Evolutionary conservation across 495 filamentous ascomycete species (phyloP).

Genomic region (Amorphotheca resinae): DNA sequence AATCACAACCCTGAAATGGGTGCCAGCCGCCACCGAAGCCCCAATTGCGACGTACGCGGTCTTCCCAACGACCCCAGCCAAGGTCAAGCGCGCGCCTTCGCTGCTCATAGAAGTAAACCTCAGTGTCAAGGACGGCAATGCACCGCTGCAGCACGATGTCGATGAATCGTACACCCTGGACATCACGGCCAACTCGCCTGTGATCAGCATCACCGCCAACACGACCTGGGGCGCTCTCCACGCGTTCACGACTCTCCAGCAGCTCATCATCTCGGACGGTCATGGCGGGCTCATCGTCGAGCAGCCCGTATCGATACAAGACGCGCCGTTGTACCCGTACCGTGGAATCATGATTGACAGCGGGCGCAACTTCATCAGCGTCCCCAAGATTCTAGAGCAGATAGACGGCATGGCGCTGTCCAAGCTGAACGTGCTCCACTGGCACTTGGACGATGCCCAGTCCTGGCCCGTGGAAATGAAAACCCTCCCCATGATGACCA

Average conservation of each 20-base stretch:
- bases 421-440: constrained; percentile 41
- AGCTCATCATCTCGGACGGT: constrained; percentile 37
- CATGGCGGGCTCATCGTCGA: constrained; percentile 33
- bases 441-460: constrained; percentile 39
- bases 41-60: constrained; percentile 33
- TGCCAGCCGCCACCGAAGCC: constrained; percentile 37
- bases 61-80: constrained; percentile 31
- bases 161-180: constrained; percentile 47
- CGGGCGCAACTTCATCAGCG: constrained; percentile 36
- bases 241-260: constrained; percentile 46
- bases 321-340: constrained; percentile 35
- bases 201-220: constrained; percentile 33
- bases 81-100: constrained; percentile 21
- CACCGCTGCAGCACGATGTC: constrained; percentile 38
- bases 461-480: constrained; percentile 39
- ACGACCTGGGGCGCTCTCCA: constrained; percentile 44
- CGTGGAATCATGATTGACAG: constrained; percentile 41
- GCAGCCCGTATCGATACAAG: constrained; percentile 35
- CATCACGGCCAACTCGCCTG: constrained; percentile 24
- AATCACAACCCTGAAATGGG: constrained; percentile 38
- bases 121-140: constrained; percentile 28
- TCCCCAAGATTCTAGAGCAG: constrained; percentile 38
- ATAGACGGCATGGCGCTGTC: constrained; percentile 39
- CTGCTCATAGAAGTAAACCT: constrained; percentile 26
- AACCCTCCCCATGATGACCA: constrained; percentile 38